Base-by-base conservation (phyloP, 2,329 filamentous ascomycete species). In the Gaeumannomyces sp. region DNA sequence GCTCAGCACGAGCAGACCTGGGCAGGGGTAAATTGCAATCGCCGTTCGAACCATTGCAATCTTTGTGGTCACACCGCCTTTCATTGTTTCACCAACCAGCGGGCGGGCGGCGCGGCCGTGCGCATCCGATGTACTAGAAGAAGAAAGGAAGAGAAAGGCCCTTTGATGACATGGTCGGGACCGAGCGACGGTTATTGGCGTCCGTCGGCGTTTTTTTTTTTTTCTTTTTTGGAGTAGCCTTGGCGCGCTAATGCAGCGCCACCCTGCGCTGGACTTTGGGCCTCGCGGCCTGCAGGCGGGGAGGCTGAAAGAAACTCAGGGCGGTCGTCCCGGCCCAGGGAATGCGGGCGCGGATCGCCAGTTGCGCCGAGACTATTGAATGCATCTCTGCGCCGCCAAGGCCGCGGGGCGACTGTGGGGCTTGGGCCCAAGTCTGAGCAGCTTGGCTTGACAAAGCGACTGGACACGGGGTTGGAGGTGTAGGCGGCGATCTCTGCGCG, bases 131-230 rank as follows among this genome's bases (percentile, higher is more conserved):
- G 3, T n/a, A 10, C 45, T 53, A 53, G 45, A 53, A 53, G 19
- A n/a, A 53, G 16, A 53, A 53, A 53, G 22, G 45, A 53, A 25
- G 45, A 22, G 6, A 11, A 22, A 22, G 16, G 16, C 4, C 16
- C 19, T n/a, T 53, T 53, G 38, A 22, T 22, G 38, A 22, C 16
- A 53, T 53, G 22, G 45, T 25, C 45, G 45, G 45, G 45, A 53
- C 45, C 45, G 45, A 53, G 45, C 45, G 45, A 53, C 45, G 45
- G 45, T 53, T 53, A 53, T 53, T 53, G 45, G 45, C 45, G 45
- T 53, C 45, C 22, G 19, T 25, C 38, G 38, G n/a, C 45, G 45
- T 22, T 10, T 22, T 25, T 50, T 35, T 14, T n/a, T n/a, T n/a
- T n/a, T n/a, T n/a, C n/a, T n/a, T n/a, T n/a, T 53, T 25, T 10